These are phyloP conservation scores for Ascochyta clinopodiicola DNA, from an alignment of 2,329 filamentous ascomycete genomes.

Conservation along the genomic window DNA sequence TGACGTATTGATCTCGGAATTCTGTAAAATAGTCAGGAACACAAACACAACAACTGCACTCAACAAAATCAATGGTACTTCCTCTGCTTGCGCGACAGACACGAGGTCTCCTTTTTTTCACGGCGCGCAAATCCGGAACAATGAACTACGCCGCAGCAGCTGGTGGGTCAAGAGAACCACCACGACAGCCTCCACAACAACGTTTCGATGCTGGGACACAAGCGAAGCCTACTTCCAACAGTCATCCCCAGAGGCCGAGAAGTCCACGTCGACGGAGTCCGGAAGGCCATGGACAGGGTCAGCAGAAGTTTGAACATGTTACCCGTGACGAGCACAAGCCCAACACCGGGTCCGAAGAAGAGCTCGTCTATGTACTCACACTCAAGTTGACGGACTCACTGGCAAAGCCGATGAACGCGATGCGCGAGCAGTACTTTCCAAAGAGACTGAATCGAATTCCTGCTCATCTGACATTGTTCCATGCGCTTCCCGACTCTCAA, in stretches of 20 bases:
- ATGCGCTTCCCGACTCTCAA: constrained; percentile 53
- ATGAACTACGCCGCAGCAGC: constrained; percentile 31
- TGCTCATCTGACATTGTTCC: constrained; percentile 55
- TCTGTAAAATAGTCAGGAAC: constrained; percentile 8
- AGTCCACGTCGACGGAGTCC: constrained; percentile 12
- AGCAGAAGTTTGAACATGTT: constrained; percentile 2
- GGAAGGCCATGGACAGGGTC: constrained; percentile 17
- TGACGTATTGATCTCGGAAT: constrained; percentile 28
- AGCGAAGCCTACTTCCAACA: constrained; percentile 2
- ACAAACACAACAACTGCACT: background rate
- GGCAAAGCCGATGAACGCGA: constrained; percentile 47
- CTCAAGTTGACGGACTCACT: constrained; percentile 49
- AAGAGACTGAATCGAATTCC: constrained; percentile 51
- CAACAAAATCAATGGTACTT: constrained; percentile 8
- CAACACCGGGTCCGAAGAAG: constrained; percentile 40
- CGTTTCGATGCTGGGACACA: background rate
- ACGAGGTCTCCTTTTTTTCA: background rate
- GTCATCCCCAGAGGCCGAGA: background rate
- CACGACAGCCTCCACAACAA: background rate
- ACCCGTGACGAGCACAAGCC: constrained; percentile 35
- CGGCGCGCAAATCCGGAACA: constrained; percentile 13
- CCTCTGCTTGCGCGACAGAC: background rate
- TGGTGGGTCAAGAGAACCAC: constrained; percentile 13
- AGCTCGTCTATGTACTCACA: constrained; percentile 53
- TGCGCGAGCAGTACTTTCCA: constrained; percentile 53